Evolutionary conservation across 2,329 filamentous ascomycete genomes (phyloP), one percentile per base, ranked within the genome.

Genomic region (Phyllosticta citrichinensis): DNA sequence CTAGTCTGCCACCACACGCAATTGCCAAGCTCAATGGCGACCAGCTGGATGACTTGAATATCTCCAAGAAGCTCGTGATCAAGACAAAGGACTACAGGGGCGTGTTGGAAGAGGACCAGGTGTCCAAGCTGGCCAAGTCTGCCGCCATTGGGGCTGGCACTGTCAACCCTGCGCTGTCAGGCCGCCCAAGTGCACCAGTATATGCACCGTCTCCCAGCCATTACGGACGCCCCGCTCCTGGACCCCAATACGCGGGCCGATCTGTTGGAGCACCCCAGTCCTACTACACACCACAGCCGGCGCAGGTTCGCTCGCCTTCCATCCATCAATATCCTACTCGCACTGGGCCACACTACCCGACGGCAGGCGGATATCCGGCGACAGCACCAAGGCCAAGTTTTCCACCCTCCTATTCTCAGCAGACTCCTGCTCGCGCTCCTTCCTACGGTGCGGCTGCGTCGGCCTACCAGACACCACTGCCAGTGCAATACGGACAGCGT

Each of bases 21-120:
- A 88, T 96, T 24, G 87, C 91, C 5, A 93, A 94, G 68, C 78
- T 96, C 63, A 87, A 95, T 67, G 91, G 91, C 10, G 88, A 95
- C 70, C 88, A 91, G 71, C 76, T 96, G n/a, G 87, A 87, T 30
- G 88, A 91, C 62, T 78, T 96, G 55, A 87, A 89, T 64, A 87
- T 96, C 69, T 93, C 87, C 75, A 89, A 85, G 54, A 90, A 85
- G 70, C 82, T 96, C 20, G 76, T 90, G 62, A 79, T 95, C 55
- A 84, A 88, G 63, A 85, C 82, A 6, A 85, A 87, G 57, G 85
- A 91, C 68, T 89, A 89, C 71, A 83, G 82, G 64, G 91, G 91
- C 4, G 84, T 87, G 3, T 86, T 95, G 83, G 91, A 95, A 66
- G 89, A 93, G 67, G 91, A 96, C 66, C 87, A 91, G 65, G 69